These are phyloP conservation scores for Albifimbria verrucaria DNA, from an alignment of 2,329 filamentous ascomycete species.

Conservation along the genomic window DNA sequence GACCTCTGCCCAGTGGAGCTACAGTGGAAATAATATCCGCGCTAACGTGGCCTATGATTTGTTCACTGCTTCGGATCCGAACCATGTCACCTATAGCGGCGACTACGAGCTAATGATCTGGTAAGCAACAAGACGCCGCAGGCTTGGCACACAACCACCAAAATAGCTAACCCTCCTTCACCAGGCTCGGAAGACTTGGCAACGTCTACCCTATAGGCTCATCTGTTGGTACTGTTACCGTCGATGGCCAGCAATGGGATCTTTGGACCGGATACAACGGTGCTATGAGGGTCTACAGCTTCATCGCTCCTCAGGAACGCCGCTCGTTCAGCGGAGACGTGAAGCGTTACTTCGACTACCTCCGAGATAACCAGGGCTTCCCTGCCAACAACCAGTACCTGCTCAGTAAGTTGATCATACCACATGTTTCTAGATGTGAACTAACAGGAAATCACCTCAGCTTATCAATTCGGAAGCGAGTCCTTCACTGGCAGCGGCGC, in stretches of 20 bases:
- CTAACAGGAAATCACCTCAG: conserved; percentile 6
- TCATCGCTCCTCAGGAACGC: conserved; percentile 29
- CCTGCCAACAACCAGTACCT: conserved; percentile 22
- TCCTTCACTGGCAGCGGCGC: conserved; percentile 21
- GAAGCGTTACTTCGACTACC: conserved; percentile 50
- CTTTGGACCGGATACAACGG: background rate
- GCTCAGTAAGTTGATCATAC: conserved; percentile 14
- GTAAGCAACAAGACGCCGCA: conserved; percentile 28
- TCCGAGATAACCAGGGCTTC: conserved; percentile 40
- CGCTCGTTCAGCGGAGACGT: conserved; percentile 51
- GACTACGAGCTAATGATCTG: conserved; percentile 66
- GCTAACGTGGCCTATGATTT: conserved; percentile 62
- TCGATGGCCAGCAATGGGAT: conserved; percentile 15
- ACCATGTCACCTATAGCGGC: conserved; percentile 30
- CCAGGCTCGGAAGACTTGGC: conserved; percentile 52
- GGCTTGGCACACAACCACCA: background rate
- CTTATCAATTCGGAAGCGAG: conserved; percentile 21
- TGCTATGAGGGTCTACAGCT: conserved; percentile 20
- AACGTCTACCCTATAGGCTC: conserved; percentile 52
- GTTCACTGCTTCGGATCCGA: conserved; percentile 46
- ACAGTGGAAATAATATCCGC: conserved; percentile 45
- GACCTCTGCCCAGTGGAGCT: conserved; percentile 34
- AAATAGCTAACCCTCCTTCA: background rate
- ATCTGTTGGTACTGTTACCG: conserved; percentile 44
- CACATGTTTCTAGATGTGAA: background rate